These are phyloP conservation scores for Fragaria nilgerrensis DNA, from an alignment of 306 rosid genomes.

Conservation along the genomic window DNA sequence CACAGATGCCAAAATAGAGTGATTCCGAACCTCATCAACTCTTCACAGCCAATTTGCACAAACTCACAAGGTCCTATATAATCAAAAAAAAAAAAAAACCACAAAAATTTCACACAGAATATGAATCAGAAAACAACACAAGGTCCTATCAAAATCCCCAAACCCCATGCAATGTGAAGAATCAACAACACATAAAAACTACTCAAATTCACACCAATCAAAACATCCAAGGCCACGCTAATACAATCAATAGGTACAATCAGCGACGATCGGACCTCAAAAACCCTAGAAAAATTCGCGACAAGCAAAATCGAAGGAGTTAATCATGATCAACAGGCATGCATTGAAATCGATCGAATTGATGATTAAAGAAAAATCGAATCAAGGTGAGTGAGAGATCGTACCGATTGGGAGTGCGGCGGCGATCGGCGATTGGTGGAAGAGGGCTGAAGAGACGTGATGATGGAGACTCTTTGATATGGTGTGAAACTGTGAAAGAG, in stretches of 20 bases:
- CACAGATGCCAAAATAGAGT: neutral
- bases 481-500: neutral
- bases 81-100: neutral
- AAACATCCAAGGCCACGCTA: neutral
- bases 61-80: neutral
- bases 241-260: neutral
- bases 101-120: neutral
- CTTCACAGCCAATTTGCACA: neutral
- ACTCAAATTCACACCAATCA: neutral
- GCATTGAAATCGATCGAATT: neutral
- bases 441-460: neutral
- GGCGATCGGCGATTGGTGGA: neutral
- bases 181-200: neutral
- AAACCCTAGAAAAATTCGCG: neutral
- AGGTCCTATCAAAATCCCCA: neutral
- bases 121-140: neutral
- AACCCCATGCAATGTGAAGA: neutral
- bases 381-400: neutral
- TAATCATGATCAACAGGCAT: neutral
- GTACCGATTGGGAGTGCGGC: slow-evolving; percentile 1
- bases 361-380: neutral
- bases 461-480: neutral
- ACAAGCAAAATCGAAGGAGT: neutral
- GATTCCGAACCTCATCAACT: neutral
- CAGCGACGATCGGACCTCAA: neutral